phyloP scores from a whole-genome alignment of 306 rosid species.

The Benincasa hispida region DNA sequence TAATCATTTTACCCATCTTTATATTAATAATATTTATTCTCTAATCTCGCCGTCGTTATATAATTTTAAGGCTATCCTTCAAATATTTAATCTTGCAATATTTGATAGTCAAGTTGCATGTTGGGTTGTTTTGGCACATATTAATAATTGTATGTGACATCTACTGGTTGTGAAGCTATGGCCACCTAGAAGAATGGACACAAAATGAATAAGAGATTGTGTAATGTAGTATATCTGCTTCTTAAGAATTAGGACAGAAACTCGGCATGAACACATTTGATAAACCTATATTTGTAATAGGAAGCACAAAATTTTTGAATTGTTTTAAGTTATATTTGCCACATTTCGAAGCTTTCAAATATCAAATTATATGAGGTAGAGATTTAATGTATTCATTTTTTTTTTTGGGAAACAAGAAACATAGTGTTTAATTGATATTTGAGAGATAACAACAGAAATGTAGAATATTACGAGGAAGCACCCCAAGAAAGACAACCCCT shows the following conservation, averaged over 20 bases:
- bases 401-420: background rate
- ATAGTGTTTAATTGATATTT: background rate
- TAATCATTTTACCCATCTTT: conserved; percentile 11
- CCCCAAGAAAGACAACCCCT: background rate
- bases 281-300: background rate
- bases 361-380: background rate
- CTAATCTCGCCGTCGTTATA: background rate
- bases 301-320: background rate
- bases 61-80: background rate
- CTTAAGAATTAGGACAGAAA: background rate
- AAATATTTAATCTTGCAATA: background rate
- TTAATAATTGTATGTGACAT: background rate
- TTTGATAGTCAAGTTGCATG: background rate
- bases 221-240: background rate
- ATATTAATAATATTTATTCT: background rate
- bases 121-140: background rate
- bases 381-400: background rate
- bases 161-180: background rate
- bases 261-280: background rate
- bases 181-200: background rate
- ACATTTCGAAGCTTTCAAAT: background rate
- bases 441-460: background rate
- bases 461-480: background rate
- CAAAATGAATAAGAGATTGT: background rate
- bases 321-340: background rate